Percentiles rank a stretch among this genome's conserved stretches.
Evolutionary conservation across 2,329 filamentous ascomycete species (phyloP).

Genomic region (Clonostachys solani): DNA sequence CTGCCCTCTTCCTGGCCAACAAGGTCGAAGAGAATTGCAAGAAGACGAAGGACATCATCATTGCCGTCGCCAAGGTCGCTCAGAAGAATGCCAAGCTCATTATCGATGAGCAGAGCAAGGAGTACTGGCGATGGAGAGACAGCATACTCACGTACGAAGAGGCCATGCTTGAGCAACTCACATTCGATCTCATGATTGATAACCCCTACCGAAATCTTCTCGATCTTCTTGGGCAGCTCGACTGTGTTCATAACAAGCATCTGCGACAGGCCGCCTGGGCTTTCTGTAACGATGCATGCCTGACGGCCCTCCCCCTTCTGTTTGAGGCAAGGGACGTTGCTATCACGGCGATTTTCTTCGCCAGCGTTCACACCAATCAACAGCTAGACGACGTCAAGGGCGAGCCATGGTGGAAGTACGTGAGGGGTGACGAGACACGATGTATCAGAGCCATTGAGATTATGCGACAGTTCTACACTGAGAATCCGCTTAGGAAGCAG

Average conservation of each 20-base stretch:
- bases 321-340: conserved; percentile 78
- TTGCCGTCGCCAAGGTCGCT: conserved; percentile 88
- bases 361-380: conserved; percentile 68
- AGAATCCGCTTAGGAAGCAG: conserved; percentile 58
- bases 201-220: conserved; percentile 84
- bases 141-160: conserved; percentile 92
- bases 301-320: conserved; percentile 80
- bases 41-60: conserved; percentile 91
- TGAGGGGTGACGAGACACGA: conserved; percentile 67
- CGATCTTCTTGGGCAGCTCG: conserved; percentile 70
- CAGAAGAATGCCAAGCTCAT: conserved; percentile 89
- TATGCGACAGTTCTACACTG: conserved; percentile 65
- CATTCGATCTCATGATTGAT: conserved; percentile 89
- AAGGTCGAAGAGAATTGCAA: conserved; percentile 97
- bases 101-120: conserved; percentile 95
- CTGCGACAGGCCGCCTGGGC: conserved; percentile 87
- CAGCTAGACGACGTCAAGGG: conserved; percentile 74
- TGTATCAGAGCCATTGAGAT: conserved; percentile 71
- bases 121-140: conserved; percentile 97
- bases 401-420: conserved; percentile 80
- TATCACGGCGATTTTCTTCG: conserved; percentile 82
- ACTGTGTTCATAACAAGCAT: conserved; percentile 72
- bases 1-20: conserved; percentile 87
- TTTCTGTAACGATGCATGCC: conserved; percentile 85
- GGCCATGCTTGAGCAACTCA: conserved; percentile 83